Base-by-base conservation (phyloP, 768 basidiomycete species). In the Tephrocybe sp. region DNA sequence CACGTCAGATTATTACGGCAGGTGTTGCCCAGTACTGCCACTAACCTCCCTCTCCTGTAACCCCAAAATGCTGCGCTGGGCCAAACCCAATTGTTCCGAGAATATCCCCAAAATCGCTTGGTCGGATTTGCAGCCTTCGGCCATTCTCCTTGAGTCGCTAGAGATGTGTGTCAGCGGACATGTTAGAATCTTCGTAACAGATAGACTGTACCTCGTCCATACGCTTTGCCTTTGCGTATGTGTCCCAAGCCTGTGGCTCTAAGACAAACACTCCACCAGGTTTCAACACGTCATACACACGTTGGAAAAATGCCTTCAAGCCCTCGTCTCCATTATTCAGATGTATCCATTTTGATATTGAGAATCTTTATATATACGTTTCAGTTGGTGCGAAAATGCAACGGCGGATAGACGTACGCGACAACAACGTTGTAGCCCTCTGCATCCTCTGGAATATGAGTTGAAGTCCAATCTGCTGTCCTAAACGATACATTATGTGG, bases 271-370 rank as follows among this genome's bases (percentile, higher is more conserved):
- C 71, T 3, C 90, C 90, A 0, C 81, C 84, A 0, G 76, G 67
- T n/a, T 66, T 70, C 13, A 97, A 72, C 2, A 78, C 75, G 22
- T 64, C 59, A 54, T 81, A 69, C 0, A 84, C 79, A 34, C 82
- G 79, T 2, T 62, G 67, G 59, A 95, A 94, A 64, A 94, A 91
- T 0, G 55, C 50, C 29, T 64, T 56, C n/a, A 95, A 57, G 0
- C 83, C 92, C 1, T 78, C 77, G 59, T 97, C 93, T 9, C 88
- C 86, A 10, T 74, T 72, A 55, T 93, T 84, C 9, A 95, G 71
- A 64, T 95, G 93, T 24, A 94, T 90, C 93, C 93, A 95, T 67
- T 94, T 95, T 0, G 91, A 82, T 37, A 94, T 68, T 0, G 92
- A 94, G 56, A 95, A 83, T 1, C 91, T 93, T 61, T 3, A 25